Evolutionary conservation across 306 rosid species (phyloP), one percentile per base, ranked within the genome.

Genomic region (Gastrolobium bilobum): DNA sequence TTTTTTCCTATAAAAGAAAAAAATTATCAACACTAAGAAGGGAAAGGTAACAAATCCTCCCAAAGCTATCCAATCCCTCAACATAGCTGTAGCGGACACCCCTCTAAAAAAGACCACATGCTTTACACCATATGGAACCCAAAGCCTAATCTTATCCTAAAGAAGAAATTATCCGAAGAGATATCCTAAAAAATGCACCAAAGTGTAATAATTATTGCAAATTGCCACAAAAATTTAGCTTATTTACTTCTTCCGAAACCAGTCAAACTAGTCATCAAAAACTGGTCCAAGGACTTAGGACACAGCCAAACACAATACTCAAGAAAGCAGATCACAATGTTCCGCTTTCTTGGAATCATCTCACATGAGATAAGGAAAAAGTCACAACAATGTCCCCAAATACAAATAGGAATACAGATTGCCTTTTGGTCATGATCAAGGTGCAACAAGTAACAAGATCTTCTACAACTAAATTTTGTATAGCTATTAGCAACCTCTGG

Each of bases 111-210:
- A 52, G 51, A 46, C n/a, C n/a, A 8, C 3, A 2, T 46, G 2
- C 51, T 46, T 46, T 46, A 2, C 9, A 46, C 26, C 26, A 20
- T 20, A 20, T 20, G 1, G 26, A 46, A 2, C 14, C 68, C 13
- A 61, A 51, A 1, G 6, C 57, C 57, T 51, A 51, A 51, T 4
- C 13, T 59, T 59, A 4, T 9, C 42, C 35, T 4, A 59, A 59
- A 59, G 65, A 40, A 59, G 4, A 10, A 13, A 35, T 14, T 37
- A 61, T n/a, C 46, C 11, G 46, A 61, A 61, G 46, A 61, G 31
- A 1, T n/a, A 11, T 59, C 10, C 8, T 31, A 29, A 59, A 59
- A 59, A 37, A 62, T 62, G 68, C 68, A 62, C 68, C 31, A 35
- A 11, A 38, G 42, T 7, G 7, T 2, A 57, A 29, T 9, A 57